Evolutionary conservation across 768 basidiomycete genomes (phyloP).

Genomic region (Daedaleopsis nitida): DNA sequence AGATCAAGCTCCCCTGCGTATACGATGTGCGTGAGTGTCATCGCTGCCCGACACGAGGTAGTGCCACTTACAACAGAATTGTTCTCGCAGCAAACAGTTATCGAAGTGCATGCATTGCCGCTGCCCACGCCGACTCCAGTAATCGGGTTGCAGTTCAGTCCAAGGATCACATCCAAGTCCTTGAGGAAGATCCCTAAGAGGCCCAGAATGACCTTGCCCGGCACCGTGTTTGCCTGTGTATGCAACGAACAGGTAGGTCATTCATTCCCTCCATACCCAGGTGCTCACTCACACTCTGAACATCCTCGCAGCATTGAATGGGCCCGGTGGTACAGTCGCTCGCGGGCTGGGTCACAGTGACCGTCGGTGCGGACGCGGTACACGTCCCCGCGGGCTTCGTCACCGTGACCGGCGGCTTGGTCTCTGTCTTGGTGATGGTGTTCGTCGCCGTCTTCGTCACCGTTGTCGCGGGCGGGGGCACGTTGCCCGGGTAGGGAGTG

Average conservation of each 20-base stretch:
- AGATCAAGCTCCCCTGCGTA: conserved; percentile 9
- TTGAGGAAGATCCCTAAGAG: conserved; percentile 21
- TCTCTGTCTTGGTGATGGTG: neutral
- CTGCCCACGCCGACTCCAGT: conserved; percentile 14
- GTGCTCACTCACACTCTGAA: conserved; percentile 1
- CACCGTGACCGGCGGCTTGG: neutral
- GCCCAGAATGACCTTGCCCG: conserved; percentile 7
- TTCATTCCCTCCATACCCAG: neutral
- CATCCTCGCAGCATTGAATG: conserved; percentile 17
- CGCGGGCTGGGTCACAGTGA: neutral
- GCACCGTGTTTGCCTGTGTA: neutral
- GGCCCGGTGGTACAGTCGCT: conserved; percentile 17
- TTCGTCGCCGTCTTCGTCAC: neutral
- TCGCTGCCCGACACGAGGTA: neutral
- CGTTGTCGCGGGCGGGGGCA: neutral
- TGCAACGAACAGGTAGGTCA: neutral
- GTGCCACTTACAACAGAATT: neutral
- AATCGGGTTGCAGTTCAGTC: conserved; percentile 23
- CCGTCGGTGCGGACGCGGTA: neutral
- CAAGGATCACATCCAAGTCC: conserved; percentile 22
- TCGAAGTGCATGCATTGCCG: conserved; percentile 12
- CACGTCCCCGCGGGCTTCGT: neutral
- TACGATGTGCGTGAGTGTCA: neutral
- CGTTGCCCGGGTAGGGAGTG: neutral
- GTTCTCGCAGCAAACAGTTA: conserved; percentile 18